phyloP scores from a whole-genome alignment of 345 rosid species.

The Arabidopsis arenosa region DNA sequence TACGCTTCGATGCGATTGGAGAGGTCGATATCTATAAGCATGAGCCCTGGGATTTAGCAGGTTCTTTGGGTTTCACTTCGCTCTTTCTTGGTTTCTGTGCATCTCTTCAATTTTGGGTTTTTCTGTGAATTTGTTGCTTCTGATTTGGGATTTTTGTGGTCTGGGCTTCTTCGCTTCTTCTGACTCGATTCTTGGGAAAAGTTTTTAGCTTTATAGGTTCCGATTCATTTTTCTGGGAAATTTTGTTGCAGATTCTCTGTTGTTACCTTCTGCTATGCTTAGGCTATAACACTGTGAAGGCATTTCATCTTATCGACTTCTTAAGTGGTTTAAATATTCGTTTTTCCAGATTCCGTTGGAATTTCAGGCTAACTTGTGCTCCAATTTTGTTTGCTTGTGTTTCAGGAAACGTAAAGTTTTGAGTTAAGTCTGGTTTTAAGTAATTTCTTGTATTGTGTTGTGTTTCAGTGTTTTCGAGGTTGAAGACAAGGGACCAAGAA shows the following conservation, averaged over 20 bases:
- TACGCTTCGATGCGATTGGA: slow-evolving; percentile 72
- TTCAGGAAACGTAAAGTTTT: slow-evolving; percentile 35
- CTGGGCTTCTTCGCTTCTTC: slow-evolving; percentile 14
- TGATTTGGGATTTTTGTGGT: slow-evolving; percentile 28
- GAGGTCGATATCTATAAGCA: slow-evolving; percentile 86
- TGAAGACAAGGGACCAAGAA: slow-evolving; percentile 91
- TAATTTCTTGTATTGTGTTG: neutral
- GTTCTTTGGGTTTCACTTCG: slow-evolving; percentile 33
- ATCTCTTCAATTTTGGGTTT: neutral
- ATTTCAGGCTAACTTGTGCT: slow-evolving; percentile 9
- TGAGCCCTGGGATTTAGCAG: slow-evolving; percentile 90
- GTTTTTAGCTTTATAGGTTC: slow-evolving; percentile 13
- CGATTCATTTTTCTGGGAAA: neutral
- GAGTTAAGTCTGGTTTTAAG: slow-evolving; percentile 8
- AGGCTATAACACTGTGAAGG: slow-evolving; percentile 4
- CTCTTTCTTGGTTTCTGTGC: neutral
- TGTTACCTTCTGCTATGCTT: slow-evolving; percentile 13
- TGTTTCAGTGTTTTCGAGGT: slow-evolving; percentile 60
- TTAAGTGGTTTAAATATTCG: neutral
- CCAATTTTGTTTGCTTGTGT: slow-evolving; percentile 34
- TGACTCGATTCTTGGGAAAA: slow-evolving; percentile 13
- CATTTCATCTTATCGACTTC: neutral
- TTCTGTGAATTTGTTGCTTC: neutral
- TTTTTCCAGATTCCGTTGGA: neutral
- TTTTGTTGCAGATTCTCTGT: slow-evolving; percentile 20